Evolutionary conservation across 2,329 filamentous ascomycete genomes (phyloP).

Genomic region (Colletotrichum tropicicola): DNA sequence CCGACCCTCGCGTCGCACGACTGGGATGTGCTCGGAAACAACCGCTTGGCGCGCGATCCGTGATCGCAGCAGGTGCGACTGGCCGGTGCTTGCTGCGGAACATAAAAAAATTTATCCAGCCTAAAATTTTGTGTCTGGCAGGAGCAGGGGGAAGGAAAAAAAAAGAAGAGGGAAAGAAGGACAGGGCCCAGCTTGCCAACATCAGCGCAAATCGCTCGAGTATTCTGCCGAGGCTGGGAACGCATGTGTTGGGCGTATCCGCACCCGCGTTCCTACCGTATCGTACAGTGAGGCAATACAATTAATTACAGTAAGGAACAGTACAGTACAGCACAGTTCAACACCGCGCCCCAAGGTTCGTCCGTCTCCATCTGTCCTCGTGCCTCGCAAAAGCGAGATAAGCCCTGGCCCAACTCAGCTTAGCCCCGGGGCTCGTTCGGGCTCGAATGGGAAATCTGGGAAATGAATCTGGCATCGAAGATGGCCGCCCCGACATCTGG

Average conservation of each 20-base stretch:
- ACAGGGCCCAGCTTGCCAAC: too few relatives aligned
- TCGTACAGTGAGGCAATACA: too few relatives aligned
- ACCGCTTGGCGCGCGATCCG: constrained; percentile 29
- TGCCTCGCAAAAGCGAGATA: constrained; percentile 9
- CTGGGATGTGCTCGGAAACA: constrained; percentile 28
- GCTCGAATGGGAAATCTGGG: background rate
- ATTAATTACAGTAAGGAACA: too few relatives aligned
- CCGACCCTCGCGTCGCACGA: constrained; percentile 29
- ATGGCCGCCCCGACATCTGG: background rate
- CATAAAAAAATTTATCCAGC: background rate
- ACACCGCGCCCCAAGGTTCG: too few relatives aligned
- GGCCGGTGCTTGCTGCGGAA: too few relatives aligned
- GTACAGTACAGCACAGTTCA: too few relatives aligned
- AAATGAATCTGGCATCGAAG: constrained; percentile 14
- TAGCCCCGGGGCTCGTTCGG: background rate
- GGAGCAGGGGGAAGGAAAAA: too few relatives aligned
- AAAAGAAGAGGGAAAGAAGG: too few relatives aligned
- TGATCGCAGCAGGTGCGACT: background rate
- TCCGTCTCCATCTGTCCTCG: background rate
- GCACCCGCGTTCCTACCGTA: background rate
- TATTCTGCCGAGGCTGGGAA: constrained; percentile 15
- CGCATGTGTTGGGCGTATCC: constrained; percentile 15
- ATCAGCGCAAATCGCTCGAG: constrained; percentile 3
- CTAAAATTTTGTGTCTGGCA: too few relatives aligned
- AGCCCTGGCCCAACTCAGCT: background rate